phyloP scores from a whole-genome alignment of 441 rosid genomes.

The Dalechampia spathulata region DNA sequence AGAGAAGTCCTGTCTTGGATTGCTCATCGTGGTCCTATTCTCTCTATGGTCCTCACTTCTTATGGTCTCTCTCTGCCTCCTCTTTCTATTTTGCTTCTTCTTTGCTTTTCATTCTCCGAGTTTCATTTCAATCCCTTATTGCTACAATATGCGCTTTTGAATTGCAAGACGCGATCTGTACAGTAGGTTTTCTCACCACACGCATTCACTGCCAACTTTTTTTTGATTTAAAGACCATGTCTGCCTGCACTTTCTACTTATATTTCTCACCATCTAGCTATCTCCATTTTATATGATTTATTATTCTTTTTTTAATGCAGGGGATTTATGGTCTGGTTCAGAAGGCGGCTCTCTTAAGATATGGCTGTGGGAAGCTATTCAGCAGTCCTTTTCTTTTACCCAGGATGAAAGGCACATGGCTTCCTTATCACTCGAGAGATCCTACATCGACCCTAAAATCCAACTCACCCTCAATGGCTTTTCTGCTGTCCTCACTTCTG shows the following conservation, averaged over 20 bases:
- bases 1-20: slow-evolving; percentile 89
- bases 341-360: slow-evolving; percentile 79
- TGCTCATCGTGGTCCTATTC: slow-evolving; percentile 78
- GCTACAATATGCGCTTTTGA: no score
- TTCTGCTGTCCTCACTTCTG: slow-evolving; percentile 58
- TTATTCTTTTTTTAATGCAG: slow-evolving; percentile 28
- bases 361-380: slow-evolving; percentile 97
- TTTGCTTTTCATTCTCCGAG: no score
- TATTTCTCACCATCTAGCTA: no score
- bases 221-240: no score
- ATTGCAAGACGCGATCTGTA: no score
- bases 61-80: slow-evolving; percentile 35
- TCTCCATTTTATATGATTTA: no score
- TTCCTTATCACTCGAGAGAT: slow-evolving; percentile 78
- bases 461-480: slow-evolving; percentile 71
- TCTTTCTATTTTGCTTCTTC: no score
- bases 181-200: no score
- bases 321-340: slow-evolving; percentile 93
- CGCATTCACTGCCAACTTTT: no score
- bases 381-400: slow-evolving; percentile 67
- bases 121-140: no score
- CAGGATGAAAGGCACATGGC: slow-evolving; percentile 91
- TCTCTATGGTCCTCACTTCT: slow-evolving; percentile 56
- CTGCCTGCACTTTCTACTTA: no score
- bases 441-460: slow-evolving; percentile 75